These are phyloP conservation scores for Rhizopogon rudus DNA, from an alignment of 768 basidiomycete species.

Conservation along the genomic window DNA sequence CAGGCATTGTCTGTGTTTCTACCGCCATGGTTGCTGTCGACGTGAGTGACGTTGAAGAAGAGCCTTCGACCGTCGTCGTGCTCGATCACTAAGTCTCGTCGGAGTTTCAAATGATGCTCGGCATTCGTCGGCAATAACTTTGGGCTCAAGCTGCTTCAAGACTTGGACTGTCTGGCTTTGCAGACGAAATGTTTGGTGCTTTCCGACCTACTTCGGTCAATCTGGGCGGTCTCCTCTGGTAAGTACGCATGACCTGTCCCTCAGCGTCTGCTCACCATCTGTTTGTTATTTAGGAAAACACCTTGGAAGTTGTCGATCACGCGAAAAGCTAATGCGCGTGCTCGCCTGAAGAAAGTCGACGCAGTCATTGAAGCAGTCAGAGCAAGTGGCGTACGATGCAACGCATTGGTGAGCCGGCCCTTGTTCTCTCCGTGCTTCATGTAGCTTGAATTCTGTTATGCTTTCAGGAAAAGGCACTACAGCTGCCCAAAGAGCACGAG, in stretches of 20 bases:
- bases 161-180: not conserved
- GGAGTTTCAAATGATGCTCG: conserved; percentile 24
- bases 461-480: conserved; percentile 61
- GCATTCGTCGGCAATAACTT: conserved; percentile 17
- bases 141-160: not conserved
- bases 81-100: conserved; percentile 6
- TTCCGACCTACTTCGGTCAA: conserved; percentile 69
- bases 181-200: conserved; percentile 70
- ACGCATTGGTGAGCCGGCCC: conserved; percentile 58
- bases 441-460: not conserved
- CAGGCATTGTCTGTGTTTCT: conserved; percentile 33
- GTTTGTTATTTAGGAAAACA: conserved; percentile 64
- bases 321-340: conserved; percentile 87
- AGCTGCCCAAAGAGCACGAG: conserved; percentile 88
- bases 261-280: not conserved
- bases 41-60: conserved; percentile 2
- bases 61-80: not conserved
- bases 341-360: conserved; percentile 90
- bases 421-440: not conserved
- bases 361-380: conserved; percentile 85
- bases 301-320: conserved; percentile 92
- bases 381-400: conserved; percentile 74
- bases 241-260: conserved; percentile 13
- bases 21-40: conserved; percentile 41
- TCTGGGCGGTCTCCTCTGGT: conserved; percentile 85